Evolutionary conservation across 164 flowering plant species (phyloP), one percentile per base, ranked within the genome.

Genomic region (Berberis vulgaris): DNA sequence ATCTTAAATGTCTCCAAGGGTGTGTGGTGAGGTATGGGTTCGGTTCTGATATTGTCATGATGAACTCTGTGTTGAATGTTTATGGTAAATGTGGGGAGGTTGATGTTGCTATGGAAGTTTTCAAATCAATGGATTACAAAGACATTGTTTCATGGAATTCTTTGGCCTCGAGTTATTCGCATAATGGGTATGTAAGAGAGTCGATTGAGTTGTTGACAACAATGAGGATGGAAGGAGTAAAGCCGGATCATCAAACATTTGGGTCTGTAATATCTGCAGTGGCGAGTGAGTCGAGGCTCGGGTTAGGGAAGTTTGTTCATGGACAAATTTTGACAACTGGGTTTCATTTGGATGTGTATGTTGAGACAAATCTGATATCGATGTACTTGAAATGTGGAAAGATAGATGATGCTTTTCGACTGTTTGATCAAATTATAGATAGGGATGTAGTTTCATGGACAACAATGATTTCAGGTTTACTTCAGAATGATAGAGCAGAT

Each of bases 111-210:
- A 62, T 73, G 71, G 39, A 49, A 0, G 69, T 89, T 73, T 89
- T 92, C 66, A 80, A 89, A 11, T 64, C 43, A 79, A 84, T 84
- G 86, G 69, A 55, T 53, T 44, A 40, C 43, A 78, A 75, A 70
- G 94, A 88, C 86, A 4, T 77, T 44, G 78, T 91, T 65, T 82
- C 98, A 0, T 91, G 96, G 98, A 89, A 89, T 79, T 79, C 93
- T 6, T 63, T 92, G 77, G 61, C 86, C 68, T 79, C 87, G 0
- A 81, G 78, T 12, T 86, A 77, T 76, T 67, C 88, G 3, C 78
- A 74, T 43, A 44, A 49, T 60, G 95, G 85, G 11, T 49, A 78
- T 66, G 13, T 73, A 8, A 56, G 46, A 44, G 86, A 80, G 74
- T 66, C 70, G 2, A 56, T 81, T 60, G 59, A 63, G 56, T 78